Percentiles rank a stretch among this genome's conserved stretches.
phyloP scores from a whole-genome alignment of 169 alveolate species.

The Babesia divergens region DNA sequence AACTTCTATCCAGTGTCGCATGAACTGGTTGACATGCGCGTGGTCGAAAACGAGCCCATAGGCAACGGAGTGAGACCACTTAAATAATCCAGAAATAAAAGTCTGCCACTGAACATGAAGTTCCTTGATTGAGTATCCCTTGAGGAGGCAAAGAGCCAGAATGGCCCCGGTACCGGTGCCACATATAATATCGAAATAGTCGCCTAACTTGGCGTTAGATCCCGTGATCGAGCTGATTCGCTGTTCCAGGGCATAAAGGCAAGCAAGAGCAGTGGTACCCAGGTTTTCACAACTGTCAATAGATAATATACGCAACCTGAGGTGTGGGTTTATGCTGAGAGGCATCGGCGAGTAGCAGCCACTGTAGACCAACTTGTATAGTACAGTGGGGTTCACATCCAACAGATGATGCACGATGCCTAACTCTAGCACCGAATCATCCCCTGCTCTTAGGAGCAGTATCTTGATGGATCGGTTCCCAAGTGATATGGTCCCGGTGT shows the following conservation, averaged over 20 bases:
- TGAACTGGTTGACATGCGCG: slow-evolving; percentile 53
- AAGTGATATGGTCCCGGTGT: slow-evolving; percentile 4
- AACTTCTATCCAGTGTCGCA: slow-evolving; percentile 51
- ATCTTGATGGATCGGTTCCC: neutral
- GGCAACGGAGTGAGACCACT: slow-evolving; percentile 66
- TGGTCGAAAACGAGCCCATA: slow-evolving; percentile 79
- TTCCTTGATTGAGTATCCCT: slow-evolving; percentile 69
- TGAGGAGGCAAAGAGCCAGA: slow-evolving; percentile 68
- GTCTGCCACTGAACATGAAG: slow-evolving; percentile 55
- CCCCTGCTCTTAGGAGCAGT: neutral
- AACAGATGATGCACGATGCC: neutral
- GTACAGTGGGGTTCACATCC: slow-evolving; percentile 22
- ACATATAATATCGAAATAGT: slow-evolving; percentile 73
- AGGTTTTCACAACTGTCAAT: slow-evolving; percentile 78
- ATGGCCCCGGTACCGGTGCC: slow-evolving; percentile 82
- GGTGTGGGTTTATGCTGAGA: slow-evolving; percentile 12
- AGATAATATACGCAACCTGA: slow-evolving; percentile 71
- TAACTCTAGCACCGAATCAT: slow-evolving; percentile 6
- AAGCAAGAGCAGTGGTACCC: slow-evolving; percentile 70
- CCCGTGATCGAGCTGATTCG: slow-evolving; percentile 66
- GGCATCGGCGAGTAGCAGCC: slow-evolving; percentile 46
- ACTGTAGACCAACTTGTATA: slow-evolving; percentile 43
- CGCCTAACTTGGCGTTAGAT: slow-evolving; percentile 61
- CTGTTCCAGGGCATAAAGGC: slow-evolving; percentile 66
- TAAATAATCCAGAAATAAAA: slow-evolving; percentile 61